Base-by-base conservation (phyloP, 257 asterid genomes). In the Voacanga thouarsii region DNA sequence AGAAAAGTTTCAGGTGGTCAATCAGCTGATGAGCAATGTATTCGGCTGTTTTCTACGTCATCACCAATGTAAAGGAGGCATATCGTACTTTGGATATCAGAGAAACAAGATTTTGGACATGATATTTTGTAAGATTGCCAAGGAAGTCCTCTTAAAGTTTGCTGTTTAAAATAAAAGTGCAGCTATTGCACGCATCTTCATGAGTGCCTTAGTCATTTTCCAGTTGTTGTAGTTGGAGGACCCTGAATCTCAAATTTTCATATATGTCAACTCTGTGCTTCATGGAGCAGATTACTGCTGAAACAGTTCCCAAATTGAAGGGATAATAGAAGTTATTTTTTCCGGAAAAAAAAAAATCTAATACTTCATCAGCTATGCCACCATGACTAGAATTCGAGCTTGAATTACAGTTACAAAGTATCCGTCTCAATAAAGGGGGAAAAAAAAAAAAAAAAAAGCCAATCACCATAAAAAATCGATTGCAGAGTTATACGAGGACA, bases 31-130 rank as follows among this genome's bases (percentile, higher is more conserved):
- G n/a, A 2, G 5, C 53, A 7, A 30, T 53, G 65, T 30, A 10
- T 43, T 1, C 10, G 73, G 16, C 41, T 12, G 73, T 59, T 55
- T 66, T 66, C 74, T 76, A 16, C 23, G n/a, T 65, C 51, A 43
- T 51, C 45, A 59, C 41, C 64, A 14, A 30, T 30, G 57, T 30
- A 79, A 76, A 72, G 67, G 44, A 63, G 45, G 72, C 39, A 4
- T 5, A 45, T 16, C 19, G 4, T 30, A 21, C 12, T 45, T 23
- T 57, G 50, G 24, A 64, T 3, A 57, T 33, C 28, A 9, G 41
- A 51, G 39, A 65, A 21, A 19, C 72, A 28, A 12, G 59, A 59
- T 43, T 57, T 45, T 23, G 41, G 53, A 41, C 9, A 21, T 30
- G 28, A 28, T 7, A 21, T 59, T 57, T 51, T 66, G 71, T 51